These are phyloP conservation scores for Trypanosoma conorhini DNA, from an alignment of 208 protist genomes.

Conservation along the genomic window DNA sequence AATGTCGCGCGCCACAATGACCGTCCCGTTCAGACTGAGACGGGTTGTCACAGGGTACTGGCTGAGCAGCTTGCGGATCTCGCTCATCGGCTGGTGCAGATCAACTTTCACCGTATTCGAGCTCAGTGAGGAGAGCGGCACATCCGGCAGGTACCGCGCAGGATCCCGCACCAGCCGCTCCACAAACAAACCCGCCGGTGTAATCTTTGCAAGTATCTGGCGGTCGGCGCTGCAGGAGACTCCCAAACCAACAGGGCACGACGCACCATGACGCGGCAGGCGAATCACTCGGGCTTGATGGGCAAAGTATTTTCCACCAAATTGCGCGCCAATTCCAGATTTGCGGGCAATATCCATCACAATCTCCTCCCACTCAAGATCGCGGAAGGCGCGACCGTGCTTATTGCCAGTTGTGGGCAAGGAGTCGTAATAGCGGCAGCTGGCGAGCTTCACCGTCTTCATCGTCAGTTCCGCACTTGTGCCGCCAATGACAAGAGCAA, in stretches of 20 bases:
- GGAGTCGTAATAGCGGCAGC: constrained; percentile 94
- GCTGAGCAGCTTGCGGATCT: constrained; percentile 78
- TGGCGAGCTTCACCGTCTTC: constrained; percentile 97
- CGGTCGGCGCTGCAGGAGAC: constrained; percentile 97
- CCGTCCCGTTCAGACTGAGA: constrained; percentile 92
- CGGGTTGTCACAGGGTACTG: constrained; percentile 89
- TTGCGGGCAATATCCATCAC: constrained; percentile 88
- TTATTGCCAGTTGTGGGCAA: constrained; percentile 94
- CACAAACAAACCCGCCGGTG: constrained; percentile 92
- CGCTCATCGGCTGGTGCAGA: constrained; percentile 89
- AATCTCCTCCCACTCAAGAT: constrained; percentile 94
- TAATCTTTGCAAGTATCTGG: constrained; percentile 96
- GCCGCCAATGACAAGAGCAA: constrained; percentile 97
- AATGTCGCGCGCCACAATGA: constrained; percentile 98
- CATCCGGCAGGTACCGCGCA: constrained; percentile 91
- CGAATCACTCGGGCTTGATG: constrained; percentile 96
- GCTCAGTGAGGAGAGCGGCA: constrained; percentile 40
- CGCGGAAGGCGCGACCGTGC: constrained; percentile 94
- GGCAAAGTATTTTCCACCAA: constrained; percentile 97
- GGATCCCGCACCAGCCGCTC: constrained; percentile 95
- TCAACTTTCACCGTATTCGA: constrained; percentile 78
- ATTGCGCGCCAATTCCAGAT: constrained; percentile 95
- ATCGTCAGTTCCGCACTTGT: constrained; percentile 97
- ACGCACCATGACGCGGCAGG: constrained; percentile 90
- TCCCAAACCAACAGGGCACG: constrained; percentile 94